Percentiles rank a stretch among this genome's conserved stretches.
Evolutionary conservation across 1,284 basidiomycete species (phyloP).

Genomic region (Microbotryum violaceum): DNA sequence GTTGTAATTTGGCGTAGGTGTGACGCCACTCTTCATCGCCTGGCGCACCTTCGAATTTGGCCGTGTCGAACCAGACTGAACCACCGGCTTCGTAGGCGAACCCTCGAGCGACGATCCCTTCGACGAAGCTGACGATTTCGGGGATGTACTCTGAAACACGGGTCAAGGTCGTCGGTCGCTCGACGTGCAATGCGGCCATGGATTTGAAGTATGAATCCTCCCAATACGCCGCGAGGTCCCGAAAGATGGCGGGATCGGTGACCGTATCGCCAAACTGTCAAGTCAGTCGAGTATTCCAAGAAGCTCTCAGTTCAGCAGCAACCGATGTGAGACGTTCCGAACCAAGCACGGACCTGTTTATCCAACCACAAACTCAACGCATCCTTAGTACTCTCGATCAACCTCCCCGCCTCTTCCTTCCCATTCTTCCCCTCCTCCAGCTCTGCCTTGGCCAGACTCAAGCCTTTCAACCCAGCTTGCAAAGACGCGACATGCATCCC

Average conservation of each 20-base stretch:
- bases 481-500: constrained; percentile 73
- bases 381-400: constrained; percentile 68
- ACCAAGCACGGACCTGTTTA: constrained; percentile 51
- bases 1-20: constrained; percentile 89
- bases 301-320: neutral
- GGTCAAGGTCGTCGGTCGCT: constrained; percentile 82
- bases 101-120: constrained; percentile 77
- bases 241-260: constrained; percentile 78
- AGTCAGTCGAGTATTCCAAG: neutral
- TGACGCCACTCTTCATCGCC: constrained; percentile 49
- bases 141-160: constrained; percentile 96
- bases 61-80: constrained; percentile 92
- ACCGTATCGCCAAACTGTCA: constrained; percentile 67
- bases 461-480: constrained; percentile 19
- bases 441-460: constrained; percentile 11
- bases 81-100: constrained; percentile 75
- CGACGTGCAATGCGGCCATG: constrained; percentile 80
- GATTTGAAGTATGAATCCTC: constrained; percentile 85
- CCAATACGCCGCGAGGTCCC: constrained; percentile 79
- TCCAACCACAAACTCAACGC: constrained; percentile 67
- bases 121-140: constrained; percentile 84
- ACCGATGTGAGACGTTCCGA: neutral
- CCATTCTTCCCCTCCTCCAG: constrained; percentile 11
- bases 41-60: constrained; percentile 67
- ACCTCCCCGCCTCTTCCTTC: constrained; percentile 47